These are phyloP conservation scores for Tausonia pullulans DNA, from an alignment of 1,284 basidiomycete species.

Conservation along the genomic window DNA sequence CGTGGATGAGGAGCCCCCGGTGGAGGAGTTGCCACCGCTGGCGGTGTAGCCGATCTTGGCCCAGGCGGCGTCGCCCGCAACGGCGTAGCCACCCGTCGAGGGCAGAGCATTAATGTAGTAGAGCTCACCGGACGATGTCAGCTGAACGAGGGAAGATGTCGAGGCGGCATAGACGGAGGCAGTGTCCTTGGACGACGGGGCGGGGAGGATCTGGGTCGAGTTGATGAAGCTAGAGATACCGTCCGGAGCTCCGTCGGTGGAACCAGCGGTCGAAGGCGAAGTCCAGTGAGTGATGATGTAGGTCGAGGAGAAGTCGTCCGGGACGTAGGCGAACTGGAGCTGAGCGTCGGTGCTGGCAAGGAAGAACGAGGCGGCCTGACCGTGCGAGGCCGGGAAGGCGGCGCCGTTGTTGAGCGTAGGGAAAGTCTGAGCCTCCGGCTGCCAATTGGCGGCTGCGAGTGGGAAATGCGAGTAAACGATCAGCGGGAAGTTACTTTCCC, in stretches of 20 bases:
- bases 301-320: conserved; percentile 62
- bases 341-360: conserved; percentile 52
- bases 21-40: conserved; percentile 18
- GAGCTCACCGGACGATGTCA: conserved; percentile 54
- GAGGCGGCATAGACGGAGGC: conserved; percentile 61
- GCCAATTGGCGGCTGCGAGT: conserved; percentile 60
- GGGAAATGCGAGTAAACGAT: background rate
- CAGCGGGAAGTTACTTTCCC: too few species aligned
- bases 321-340: conserved; percentile 71
- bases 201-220: conserved; percentile 57
- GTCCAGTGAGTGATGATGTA: conserved; percentile 53
- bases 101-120: conserved; percentile 42
- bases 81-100: conserved; percentile 43
- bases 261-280: conserved; percentile 26
- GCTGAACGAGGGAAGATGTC: conserved; percentile 58
- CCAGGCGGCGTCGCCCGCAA: conserved; percentile 28
- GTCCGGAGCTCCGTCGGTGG: conserved; percentile 27
- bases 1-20: conserved; percentile 13
- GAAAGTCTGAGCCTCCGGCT: conserved; percentile 60
- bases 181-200: conserved; percentile 55
- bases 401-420: conserved; percentile 36
- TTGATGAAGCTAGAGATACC: conserved; percentile 43
- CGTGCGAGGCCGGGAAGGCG: conserved; percentile 62
- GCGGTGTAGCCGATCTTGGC: conserved; percentile 30
- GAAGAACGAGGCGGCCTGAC: conserved; percentile 68